Conservation (phyloP, 495 filamentous ascomycete genomes). For the Penicillium soppii region DNA sequence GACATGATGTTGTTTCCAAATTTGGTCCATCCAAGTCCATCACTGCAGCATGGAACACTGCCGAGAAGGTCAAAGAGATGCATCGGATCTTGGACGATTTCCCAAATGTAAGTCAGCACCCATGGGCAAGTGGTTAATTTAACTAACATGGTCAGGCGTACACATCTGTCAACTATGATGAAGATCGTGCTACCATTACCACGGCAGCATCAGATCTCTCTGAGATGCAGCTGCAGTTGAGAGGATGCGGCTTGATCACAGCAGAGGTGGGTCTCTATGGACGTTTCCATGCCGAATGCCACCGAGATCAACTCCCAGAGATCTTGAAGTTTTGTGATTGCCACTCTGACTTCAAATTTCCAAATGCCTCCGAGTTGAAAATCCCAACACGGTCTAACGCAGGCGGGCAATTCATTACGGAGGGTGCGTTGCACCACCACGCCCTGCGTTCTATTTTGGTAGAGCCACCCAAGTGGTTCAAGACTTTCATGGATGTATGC, state of each 20-base stretch:
- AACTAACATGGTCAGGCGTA: too few species aligned
- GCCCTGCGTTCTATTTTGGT: neutral
- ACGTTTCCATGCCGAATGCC: neutral
- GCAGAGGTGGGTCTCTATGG: neutral
- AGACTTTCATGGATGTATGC: too few species aligned
- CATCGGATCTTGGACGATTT: conserved; percentile 16
- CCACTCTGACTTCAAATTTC: neutral
- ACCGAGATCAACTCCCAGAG: neutral
- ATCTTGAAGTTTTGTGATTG: too few species aligned
- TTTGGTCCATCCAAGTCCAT: conserved; percentile 19
- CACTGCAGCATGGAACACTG: conserved; percentile 27
- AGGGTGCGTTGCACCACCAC: too few species aligned
- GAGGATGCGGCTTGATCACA: too few species aligned
- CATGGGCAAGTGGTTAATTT: neutral
- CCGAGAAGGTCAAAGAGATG: conserved; percentile 14
- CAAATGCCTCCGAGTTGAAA: neutral
- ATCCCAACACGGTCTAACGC: neutral
- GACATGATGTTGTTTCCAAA: conserved; percentile 24
- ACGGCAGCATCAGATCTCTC: too few species aligned
- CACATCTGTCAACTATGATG: too few species aligned
- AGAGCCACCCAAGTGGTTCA: neutral
- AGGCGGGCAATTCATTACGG: too few species aligned
- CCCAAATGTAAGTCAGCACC: conserved; percentile 10
- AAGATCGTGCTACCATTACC: too few species aligned
- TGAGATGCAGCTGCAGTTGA: too few species aligned